Base-by-base conservation (phyloP, 768 basidiomycete genomes). In the Calocera cornea region DNA sequence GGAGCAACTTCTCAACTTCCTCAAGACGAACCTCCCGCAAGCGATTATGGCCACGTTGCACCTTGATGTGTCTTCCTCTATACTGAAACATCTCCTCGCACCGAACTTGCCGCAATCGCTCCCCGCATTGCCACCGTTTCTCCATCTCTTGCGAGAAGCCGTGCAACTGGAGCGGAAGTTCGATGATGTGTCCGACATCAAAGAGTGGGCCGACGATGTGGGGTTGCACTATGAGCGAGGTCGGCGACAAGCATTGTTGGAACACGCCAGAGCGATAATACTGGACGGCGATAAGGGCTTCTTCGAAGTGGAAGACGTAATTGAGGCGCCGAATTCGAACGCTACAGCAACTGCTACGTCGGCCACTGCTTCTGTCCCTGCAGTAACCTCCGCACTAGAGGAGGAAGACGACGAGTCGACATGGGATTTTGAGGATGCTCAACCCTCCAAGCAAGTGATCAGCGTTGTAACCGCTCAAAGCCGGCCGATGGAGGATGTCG, bases 171-270 rank as follows among this genome's bases (percentile, higher is more conserved):
- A 95, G 77, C 77, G 80, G 12, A 76, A 78, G 38, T 82, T 83
- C 64, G 38, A 49, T 17, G 76, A 77, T 3, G 84, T 86, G 50
- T 78, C 78, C 29, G 77, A 85, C 7, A 83, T 95, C 66, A 82
- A 83, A 72, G 72, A 76, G 5, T 95, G 93, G 90, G 83, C 82
- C 2, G 82, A 86, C 64, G 82, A 84, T 2, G 80, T 90, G 12
- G 82, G 84, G 19, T 77, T 80, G 1, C 89, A 92, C 75, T 95
- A 93, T 74, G 92, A 93, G 74, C 84, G 85, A 68, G 84, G 87
- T 71, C 77, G 92, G 71, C 81, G 92, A 16, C 77, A 83, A 36
- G 78, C 80, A 65, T 83, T 93, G 50, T 79, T 92, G 5, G 86
- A 89, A 44, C 76, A 76, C n/a, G 81, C 84, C 16, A 80, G 92